Evolutionary conservation across 371 early-diverging fungal species (phyloP).

Genomic region (Dichotomocladium elegans): DNA sequence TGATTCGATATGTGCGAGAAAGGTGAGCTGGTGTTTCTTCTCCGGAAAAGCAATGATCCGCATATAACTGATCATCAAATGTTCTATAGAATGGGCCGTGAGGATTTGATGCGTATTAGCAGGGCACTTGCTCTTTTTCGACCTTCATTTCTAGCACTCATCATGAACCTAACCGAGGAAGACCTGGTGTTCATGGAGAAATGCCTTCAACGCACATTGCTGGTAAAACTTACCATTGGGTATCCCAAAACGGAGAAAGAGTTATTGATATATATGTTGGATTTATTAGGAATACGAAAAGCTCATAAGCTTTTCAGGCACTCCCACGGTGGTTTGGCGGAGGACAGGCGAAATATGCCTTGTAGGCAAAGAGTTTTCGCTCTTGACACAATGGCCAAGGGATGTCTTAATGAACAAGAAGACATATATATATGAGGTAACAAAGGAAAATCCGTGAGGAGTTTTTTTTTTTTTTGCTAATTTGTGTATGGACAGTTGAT

Average conservation of each 20-base stretch:
- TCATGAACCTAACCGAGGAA: conserved; percentile 86
- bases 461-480: conserved; percentile 10
- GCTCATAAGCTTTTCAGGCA: conserved; percentile 84
- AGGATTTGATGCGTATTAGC: conserved; percentile 81
- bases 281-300: conserved; percentile 79
- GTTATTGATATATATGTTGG: background rate
- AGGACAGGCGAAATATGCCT: conserved; percentile 87
- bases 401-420: conserved; percentile 68
- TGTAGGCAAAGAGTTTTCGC: conserved; percentile 88
- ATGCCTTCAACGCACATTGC: conserved; percentile 78
- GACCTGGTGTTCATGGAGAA: conserved; percentile 89
- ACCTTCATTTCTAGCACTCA: conserved; percentile 84
- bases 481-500: conserved; percentile 54
- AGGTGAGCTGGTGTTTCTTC: conserved; percentile 42
- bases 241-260: too few species aligned
- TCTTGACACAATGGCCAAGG: conserved; percentile 82
- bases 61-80: background rate
- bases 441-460: background rate
- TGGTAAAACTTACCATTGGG: conserved; percentile 31
- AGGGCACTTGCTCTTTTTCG: conserved; percentile 83
- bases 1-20: conserved; percentile 71
- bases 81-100: conserved; percentile 70
- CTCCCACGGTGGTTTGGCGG: conserved; percentile 92
- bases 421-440: conserved; percentile 77
- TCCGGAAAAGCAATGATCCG: background rate